Base-by-base conservation (phyloP, 805 yeast species). In the Torulaspora indica region DNA sequence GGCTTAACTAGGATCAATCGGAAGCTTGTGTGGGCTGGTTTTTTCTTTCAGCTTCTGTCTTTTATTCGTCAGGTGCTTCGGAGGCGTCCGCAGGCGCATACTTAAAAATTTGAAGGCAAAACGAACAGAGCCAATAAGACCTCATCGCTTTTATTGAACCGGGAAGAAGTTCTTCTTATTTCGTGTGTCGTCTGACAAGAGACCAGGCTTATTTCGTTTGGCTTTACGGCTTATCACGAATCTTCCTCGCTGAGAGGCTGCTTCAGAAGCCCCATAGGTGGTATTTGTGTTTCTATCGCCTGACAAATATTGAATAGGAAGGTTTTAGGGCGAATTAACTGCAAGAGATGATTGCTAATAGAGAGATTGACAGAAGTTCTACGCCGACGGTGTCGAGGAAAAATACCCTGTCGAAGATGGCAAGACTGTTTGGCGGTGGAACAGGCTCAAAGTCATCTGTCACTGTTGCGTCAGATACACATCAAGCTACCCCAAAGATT, bases 341-440 rank as follows among this genome's bases (percentile, higher is more conserved):
- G n/a, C 12, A 31, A 32, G 24, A 29, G 10, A 43, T 40, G 43
- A 30, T 24, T 23, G 36, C 33, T 12, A 29, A 20, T 13, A 35
- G 35, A 22, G 42, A 38, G 25, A 28, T 17, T 31, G 35, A 22
- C 18, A 38, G 34, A 17, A 42, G 25, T 22, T 31, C 25, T 22
- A 29, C 38, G 13, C 27, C 43, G 20, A 41, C 43, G 9, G 51
- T 43, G 8, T 40, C 47, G n/a, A 41, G 47, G 14, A 47, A 47
- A n/a, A 47, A 43, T 17, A 47, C 51, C 5, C 36, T 47, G 8
- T 43, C 51, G 7, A 47, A 47, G 24, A 42, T 47, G 40, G 51
- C 47, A 15, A 47, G 44, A 37, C 18, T 47, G 20, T 47, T 47
- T 25, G 45, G 47, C 13, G 41, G 35, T n/a, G 41, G 40, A 10